Base-by-base conservation (phyloP, 352 stramenopile genomes). In the Pythium monospermum region DNA sequence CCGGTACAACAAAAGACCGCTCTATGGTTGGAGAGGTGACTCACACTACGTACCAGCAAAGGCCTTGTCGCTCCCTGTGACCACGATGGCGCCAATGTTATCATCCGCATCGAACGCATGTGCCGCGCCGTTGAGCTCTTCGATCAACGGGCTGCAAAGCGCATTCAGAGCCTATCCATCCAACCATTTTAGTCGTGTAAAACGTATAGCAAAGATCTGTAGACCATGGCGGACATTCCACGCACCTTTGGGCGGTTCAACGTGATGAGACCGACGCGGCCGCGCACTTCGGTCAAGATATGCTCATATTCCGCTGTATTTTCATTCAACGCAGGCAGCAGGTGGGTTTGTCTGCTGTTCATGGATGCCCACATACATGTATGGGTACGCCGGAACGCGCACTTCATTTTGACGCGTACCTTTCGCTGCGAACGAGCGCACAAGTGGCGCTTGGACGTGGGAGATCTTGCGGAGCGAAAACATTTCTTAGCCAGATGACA, bases 31-130 rank as follows among this genome's bases (percentile, higher is more conserved):
- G n/a, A n/a, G n/a, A n/a, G n/a, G n/a, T n/a, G n/a, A n/a, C n/a
- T n/a, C n/a, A n/a, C 6, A 23, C 0, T 7, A 49, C 65, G 12
- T 63, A 83, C 71, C 71, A 16, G 96, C 96, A 76, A 99, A 99
- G 1, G 95, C 96, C 60, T 98, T 97, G 27, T 93, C 83, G 59
- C 79, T 98, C 59, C 96, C 96, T 5, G 96, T 99, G 49, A 99
- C 72, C 36, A 99, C 83, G 46, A 99, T 96, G 39, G 89, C 95
- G 38, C 95, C 90, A 36, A 99, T 84, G 48, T 87, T 87, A 21
- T 91, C 67, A 66, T 99, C 88, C 5, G 77, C 65, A 54, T 99
- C 94, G 53, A 99, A 97, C 18, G 75, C 85, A 41, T 80, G 74
- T 1, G 88, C 87, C 5, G 95, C 96, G 42, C 94, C 80, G 52